phyloP scores from a whole-genome alignment of 2,329 filamentous ascomycete species.

The Ophiostoma angusticollis region DNA sequence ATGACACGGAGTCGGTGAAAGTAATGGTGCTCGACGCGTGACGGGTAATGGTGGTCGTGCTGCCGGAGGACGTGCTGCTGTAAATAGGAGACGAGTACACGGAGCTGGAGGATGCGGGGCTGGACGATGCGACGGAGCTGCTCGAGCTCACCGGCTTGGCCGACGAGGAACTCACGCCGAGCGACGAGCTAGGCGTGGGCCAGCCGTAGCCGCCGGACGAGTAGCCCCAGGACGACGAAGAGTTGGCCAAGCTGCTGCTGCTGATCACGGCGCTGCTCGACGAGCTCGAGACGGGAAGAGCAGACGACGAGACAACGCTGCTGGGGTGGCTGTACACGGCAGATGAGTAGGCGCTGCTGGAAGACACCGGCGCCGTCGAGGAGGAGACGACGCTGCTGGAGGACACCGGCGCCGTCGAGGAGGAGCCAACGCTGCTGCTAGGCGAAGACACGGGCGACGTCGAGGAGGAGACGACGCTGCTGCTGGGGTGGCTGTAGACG shows the following conservation, averaged over 20 bases:
- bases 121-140: no score
- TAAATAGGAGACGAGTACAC: not conserved
- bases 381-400: not conserved
- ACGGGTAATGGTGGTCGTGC: not conserved
- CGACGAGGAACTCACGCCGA: no score
- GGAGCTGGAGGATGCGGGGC: not conserved
- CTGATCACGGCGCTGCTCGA: not conserved
- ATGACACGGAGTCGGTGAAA: not conserved
- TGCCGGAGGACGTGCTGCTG: not conserved
- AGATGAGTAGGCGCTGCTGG: not conserved
- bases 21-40: not conserved
- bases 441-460: not conserved
- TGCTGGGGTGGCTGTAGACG: not conserved
- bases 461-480: not conserved
- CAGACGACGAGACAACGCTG: not conserved
- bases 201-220: no score
- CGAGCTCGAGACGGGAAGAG: not conserved
- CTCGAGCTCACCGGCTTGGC: no score
- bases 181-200: no score
- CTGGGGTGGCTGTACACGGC: not conserved
- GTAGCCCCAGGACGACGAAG: no score
- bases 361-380: not conserved
- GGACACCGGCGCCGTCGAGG: not conserved
- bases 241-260: not conserved
- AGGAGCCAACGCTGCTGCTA: not conserved